Percentiles rank a stretch among this genome's conserved stretches.
phyloP scores from a whole-genome alignment of 345 rosid genomes.

The Euphorbia peplus region DNA sequence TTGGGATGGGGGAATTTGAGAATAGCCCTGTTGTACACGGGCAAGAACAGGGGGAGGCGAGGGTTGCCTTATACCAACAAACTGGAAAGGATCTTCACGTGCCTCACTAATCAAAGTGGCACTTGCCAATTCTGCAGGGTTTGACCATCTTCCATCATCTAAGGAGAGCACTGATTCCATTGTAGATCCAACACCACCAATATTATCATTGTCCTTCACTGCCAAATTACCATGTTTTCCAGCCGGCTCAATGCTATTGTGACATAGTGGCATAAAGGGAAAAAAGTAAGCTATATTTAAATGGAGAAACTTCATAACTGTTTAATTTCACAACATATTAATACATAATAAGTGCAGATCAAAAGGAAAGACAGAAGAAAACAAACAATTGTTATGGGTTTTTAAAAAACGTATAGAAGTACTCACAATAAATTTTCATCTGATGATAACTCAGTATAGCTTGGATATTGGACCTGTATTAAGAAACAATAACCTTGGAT shows the following conservation, averaged over 20 bases:
- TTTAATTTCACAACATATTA: neutral
- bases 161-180: slow-evolving; percentile 87
- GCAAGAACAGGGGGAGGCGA: slow-evolving; percentile 96
- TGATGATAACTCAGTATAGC: slow-evolving; percentile 48
- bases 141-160: slow-evolving; percentile 88
- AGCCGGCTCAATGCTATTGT: slow-evolving; percentile 45
- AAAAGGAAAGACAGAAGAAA: slow-evolving; percentile 1
- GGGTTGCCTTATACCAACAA: slow-evolving; percentile 75
- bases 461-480: slow-evolving; percentile 81
- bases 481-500: slow-evolving; percentile 23
- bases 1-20: slow-evolving; percentile 80
- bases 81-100: slow-evolving; percentile 76
- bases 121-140: slow-evolving; percentile 43
- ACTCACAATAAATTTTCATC: slow-evolving; percentile 49
- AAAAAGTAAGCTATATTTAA: slow-evolving; percentile 18
- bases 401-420: slow-evolving; percentile 1
- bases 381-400: slow-evolving; percentile 2
- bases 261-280: slow-evolving; percentile 20
- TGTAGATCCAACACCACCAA: slow-evolving; percentile 39
- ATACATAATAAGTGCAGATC: neutral
- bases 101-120: slow-evolving; percentile 47
- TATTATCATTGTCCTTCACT: slow-evolving; percentile 40
- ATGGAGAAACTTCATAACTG: neutral
- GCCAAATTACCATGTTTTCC: slow-evolving; percentile 41
- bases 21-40: slow-evolving; percentile 52